phyloP scores from a whole-genome alignment of 768 basidiomycete species.

The Termitomyces titanicus region DNA sequence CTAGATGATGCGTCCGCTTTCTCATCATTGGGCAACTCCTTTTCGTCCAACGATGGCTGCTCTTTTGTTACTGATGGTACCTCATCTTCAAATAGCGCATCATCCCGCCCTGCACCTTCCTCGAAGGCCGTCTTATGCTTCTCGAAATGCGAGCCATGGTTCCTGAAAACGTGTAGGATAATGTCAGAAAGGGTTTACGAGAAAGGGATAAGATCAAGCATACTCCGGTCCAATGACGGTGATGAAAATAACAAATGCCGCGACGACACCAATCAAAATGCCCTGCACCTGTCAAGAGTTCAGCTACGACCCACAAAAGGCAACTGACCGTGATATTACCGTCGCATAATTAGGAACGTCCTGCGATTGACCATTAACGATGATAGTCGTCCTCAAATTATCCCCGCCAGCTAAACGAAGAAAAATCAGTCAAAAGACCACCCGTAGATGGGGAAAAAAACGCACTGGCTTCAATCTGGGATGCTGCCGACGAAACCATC shows the following conservation, averaged over 20 bases:
- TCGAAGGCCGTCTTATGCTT: conserved; percentile 77
- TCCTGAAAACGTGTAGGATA: conserved; percentile 29
- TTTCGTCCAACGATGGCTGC: conserved; percentile 4
- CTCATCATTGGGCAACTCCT: conserved; percentile 6
- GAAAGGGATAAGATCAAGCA: conserved; percentile 22
- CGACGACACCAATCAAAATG: conserved; percentile 82
- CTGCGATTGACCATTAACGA: conserved; percentile 36
- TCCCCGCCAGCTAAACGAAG: conserved; percentile 51
- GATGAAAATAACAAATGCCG: conserved; percentile 72
- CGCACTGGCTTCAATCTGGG: conserved; percentile 76
- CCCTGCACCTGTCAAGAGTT: conserved; percentile 58
- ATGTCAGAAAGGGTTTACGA: not conserved
- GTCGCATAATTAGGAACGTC: conserved; percentile 64
- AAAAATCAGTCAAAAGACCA: conserved; percentile 14
- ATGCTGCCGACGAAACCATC: conserved; percentile 69
- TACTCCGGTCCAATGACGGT: conserved; percentile 76
- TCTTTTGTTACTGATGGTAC: not conserved
- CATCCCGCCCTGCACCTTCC: conserved; percentile 59
- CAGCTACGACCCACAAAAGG: not conserved
- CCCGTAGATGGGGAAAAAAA: not conserved
- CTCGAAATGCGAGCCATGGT: conserved; percentile 83
- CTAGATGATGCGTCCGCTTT: not conserved
- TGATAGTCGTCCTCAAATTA: conserved; percentile 47
- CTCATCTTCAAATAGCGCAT: conserved; percentile 27
- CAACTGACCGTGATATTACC: conserved; percentile 17